A percentile compares a stretch with the other conserved stretches of the same genome.
phyloP scores from a whole-genome alignment of 1,284 basidiomycete genomes.

The Ustilago loliicola region DNA sequence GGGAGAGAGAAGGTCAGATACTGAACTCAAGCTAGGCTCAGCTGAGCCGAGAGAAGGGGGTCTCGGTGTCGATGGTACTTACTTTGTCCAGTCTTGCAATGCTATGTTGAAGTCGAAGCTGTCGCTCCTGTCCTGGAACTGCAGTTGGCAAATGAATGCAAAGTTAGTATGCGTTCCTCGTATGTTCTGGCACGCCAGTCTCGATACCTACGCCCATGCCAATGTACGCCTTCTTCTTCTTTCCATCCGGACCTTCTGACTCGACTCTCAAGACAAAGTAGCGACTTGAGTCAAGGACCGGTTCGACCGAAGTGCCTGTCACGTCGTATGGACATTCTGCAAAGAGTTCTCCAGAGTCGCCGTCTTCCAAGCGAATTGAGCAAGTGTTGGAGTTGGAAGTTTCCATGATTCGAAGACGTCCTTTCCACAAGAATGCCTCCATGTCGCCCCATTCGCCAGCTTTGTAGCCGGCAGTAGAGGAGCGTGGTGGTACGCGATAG shows the following conservation, averaged over 20 bases:
- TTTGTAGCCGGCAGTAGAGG: slow-evolving; percentile 74
- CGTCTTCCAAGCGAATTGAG: slow-evolving; percentile 66
- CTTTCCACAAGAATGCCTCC: slow-evolving; percentile 86
- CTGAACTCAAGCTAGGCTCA: neutral
- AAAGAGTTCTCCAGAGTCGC: slow-evolving; percentile 77
- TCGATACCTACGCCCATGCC: slow-evolving; percentile 65
- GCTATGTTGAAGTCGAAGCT: slow-evolving; percentile 74
- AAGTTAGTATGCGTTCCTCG: neutral
- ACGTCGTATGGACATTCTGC: slow-evolving; percentile 90
- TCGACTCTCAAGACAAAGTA: slow-evolving; percentile 94
- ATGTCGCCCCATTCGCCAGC: slow-evolving; percentile 78
- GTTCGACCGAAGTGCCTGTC: slow-evolving; percentile 84
- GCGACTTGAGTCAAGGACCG: slow-evolving; percentile 93
- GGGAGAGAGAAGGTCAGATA: slow-evolving; percentile 8
- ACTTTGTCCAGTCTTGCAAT: slow-evolving; percentile 95
- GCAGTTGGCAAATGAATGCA: neutral
- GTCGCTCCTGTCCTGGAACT: slow-evolving; percentile 67
- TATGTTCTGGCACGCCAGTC: neutral
- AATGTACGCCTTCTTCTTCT: slow-evolving; percentile 64
- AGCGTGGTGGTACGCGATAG: slow-evolving; percentile 77
- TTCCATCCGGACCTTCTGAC: slow-evolving; percentile 58
- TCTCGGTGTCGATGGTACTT: slow-evolving; percentile 46
- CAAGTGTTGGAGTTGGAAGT: slow-evolving; percentile 63
- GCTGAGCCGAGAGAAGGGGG: neutral
- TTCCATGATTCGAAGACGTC: slow-evolving; percentile 86